A percentile compares a stretch with the other conserved stretches of the same genome.
These are phyloP conservation scores for Paecilomyces dactylethromorphus DNA, from an alignment of 2,329 filamentous ascomycete species.

Conservation along the genomic window DNA sequence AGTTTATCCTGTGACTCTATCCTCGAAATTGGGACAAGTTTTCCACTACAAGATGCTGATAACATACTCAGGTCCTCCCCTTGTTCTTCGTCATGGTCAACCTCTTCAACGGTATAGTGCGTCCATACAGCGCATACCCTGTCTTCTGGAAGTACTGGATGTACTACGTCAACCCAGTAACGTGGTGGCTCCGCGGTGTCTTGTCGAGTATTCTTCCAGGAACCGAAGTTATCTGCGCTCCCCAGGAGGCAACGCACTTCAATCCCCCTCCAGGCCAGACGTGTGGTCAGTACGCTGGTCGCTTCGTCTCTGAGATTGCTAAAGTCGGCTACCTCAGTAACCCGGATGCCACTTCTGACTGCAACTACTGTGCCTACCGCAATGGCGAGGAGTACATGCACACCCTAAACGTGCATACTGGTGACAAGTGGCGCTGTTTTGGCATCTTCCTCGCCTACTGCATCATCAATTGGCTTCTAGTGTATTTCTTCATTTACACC, in stretches of 20 bases:
- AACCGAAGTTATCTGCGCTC: constrained; percentile 45
- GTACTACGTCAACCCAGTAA: constrained; percentile 63
- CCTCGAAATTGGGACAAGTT: not conserved
- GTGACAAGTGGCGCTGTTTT: constrained; percentile 66
- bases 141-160: constrained; percentile 68
- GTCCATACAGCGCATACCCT: constrained; percentile 58
- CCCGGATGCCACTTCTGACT: constrained; percentile 50
- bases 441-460: constrained; percentile 68
- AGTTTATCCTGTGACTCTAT: not conserved
- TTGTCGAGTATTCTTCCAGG: constrained; percentile 56
- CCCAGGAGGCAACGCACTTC: constrained; percentile 58
- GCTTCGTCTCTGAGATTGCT: constrained; percentile 47
- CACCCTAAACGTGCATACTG: constrained; percentile 48
- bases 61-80: constrained; percentile 49
- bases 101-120: constrained; percentile 71
- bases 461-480: constrained; percentile 62
- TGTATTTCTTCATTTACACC: constrained; percentile 72
- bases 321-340: constrained; percentile 59
- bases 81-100: constrained; percentile 77
- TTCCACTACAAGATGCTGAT: not conserved
- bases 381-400: constrained; percentile 61
- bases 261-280: constrained; percentile 58
- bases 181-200: constrained; percentile 67
- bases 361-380: constrained; percentile 64
- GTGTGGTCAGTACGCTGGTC: constrained; percentile 57